Evolutionary conservation across 306 rosid genomes (phyloP).

Genomic region (Citrullus mucosospermus): DNA sequence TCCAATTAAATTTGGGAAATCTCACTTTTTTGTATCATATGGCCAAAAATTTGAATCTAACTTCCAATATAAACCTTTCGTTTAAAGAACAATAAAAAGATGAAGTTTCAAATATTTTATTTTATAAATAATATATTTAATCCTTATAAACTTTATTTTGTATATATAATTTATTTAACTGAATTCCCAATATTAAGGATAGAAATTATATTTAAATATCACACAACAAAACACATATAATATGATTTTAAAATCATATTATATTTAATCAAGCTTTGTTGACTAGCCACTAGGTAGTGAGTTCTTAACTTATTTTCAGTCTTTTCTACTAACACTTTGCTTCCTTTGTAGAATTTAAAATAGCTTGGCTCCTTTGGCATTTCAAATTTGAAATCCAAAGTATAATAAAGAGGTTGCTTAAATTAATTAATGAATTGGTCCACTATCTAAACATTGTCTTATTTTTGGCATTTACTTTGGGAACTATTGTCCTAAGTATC

Average conservation of each 20-base stretch:
- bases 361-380: neutral
- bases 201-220: neutral
- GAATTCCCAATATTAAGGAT: neutral
- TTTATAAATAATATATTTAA: neutral
- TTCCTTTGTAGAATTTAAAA: neutral
- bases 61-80: neutral
- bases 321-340: neutral
- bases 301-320: neutral
- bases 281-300: neutral
- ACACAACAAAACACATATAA: neutral
- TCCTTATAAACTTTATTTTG: neutral
- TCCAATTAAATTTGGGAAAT: neutral
- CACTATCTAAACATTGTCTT: neutral
- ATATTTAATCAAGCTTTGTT: neutral
- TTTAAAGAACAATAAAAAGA: neutral
- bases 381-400: conserved; percentile 2
- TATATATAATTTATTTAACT: neutral
- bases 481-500: neutral
- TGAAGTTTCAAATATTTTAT: neutral
- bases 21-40: neutral
- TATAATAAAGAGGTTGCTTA: neutral
- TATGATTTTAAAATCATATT: neutral
- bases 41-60: neutral
- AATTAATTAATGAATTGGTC: conserved; percentile 5
- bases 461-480: neutral